Evolutionary conservation across 768 basidiomycete species (phyloP), one percentile per base, ranked within the genome.

Genomic region (Gyrodon lividus): DNA sequence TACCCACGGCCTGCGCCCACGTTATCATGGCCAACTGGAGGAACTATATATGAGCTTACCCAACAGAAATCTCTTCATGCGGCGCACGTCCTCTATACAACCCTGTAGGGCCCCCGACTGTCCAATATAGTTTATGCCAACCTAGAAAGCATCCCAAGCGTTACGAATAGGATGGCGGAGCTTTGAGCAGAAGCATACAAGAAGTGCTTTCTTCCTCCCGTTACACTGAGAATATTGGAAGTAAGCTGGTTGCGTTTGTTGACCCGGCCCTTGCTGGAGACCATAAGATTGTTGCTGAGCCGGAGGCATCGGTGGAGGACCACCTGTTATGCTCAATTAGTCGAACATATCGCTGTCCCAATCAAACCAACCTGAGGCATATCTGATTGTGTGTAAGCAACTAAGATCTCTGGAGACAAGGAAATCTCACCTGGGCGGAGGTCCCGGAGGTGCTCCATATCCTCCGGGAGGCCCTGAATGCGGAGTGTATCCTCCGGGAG

Each of bases 221-320:
- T 73, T 91, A 64, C 95, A 97, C 59, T 92, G 90, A 2, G 92
- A 94, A 61, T 92, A 93, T 59, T 89, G 86, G 74, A 92, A 94
- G 68, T 70, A 89, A 2, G 81, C 78, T 57, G 87, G 82, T 33
- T 75, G 72, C 45, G 70, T 67, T 30, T 74, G 73, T 38, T 77
- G 72, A 17, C 77, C 70, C 2, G 70, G 51, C 19, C 69, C 74
- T 52, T 82, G 74, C 68, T 82, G 81, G 9, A 83, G 80, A 2
- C 85, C 83, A 57, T 86, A 89, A 53, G 76, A 64, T 59, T 91
- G 89, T 24, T 77, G 69, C 38, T 78, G 72, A 4, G 72, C 59
- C 2, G 86, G 84, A 13, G 86, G 84, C 62, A 67, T 73, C 7
- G 72, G 75, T 41, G 83, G 81, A 30, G 77, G 74, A 0, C 75